Conservation (phyloP, 129 eudicot genomes). For the Chrysanthemum lavandulifolium region DNA sequence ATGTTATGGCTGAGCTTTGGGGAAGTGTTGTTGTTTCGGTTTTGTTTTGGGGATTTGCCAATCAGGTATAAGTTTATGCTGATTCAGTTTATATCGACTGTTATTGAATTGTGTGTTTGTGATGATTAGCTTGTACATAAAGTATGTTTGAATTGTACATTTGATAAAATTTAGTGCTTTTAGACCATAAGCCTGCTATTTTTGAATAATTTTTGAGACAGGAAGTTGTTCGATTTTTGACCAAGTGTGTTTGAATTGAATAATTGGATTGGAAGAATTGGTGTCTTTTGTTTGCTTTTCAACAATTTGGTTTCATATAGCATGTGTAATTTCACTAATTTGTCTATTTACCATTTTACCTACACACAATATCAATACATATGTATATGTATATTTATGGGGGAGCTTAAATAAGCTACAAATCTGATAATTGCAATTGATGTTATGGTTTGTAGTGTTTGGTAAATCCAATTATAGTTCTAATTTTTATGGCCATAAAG, state of each 20-base stretch:
- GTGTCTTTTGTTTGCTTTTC: constrained; percentile 12
- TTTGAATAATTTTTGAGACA: background rate
- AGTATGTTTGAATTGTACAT: background rate
- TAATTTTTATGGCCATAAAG: no score
- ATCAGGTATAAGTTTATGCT: constrained; percentile 63
- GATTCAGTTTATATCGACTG: constrained; percentile 2
- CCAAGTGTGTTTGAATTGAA: background rate
- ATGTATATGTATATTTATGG: no score
- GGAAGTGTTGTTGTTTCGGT: constrained; percentile 99
- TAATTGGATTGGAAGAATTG: background rate
- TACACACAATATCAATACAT: no score
- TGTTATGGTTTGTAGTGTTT: no score
- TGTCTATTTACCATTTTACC: no score
- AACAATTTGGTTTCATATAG: background rate
- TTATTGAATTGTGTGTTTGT: background rate
- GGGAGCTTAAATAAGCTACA: no score
- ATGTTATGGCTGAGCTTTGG: constrained; percentile 99
- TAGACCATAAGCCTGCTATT: background rate
- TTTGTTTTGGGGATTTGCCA: constrained; percentile 99
- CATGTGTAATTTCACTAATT: constrained; percentile 3
- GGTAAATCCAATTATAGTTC: no score
- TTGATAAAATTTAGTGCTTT: constrained; percentile 14
- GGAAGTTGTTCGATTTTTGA: background rate
- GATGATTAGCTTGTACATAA: background rate
- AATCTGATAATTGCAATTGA: no score